Conservation (phyloP, 345 rosid genomes). For the Aquilaria sinensis region DNA sequence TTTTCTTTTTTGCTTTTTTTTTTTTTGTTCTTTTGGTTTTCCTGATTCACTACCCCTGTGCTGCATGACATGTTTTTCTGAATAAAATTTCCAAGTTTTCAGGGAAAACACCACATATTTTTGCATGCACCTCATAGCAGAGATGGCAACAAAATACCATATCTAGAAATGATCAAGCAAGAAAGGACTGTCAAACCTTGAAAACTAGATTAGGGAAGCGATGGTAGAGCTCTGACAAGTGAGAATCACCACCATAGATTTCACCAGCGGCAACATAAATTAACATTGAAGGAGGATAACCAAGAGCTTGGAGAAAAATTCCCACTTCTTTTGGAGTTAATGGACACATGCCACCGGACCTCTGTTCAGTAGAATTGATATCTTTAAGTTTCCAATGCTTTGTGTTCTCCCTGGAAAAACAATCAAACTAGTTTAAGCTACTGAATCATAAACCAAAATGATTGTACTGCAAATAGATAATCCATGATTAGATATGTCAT, state of each 20-base stretch:
- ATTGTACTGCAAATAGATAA: not conserved
- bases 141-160: too few relatives aligned
- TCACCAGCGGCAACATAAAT: slow-evolving; percentile 90
- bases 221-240: slow-evolving; percentile 52
- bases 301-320: slow-evolving; percentile 75
- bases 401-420: slow-evolving; percentile 58
- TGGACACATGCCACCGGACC: slow-evolving; percentile 78
- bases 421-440: slow-evolving; percentile 1
- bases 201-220: slow-evolving; percentile 72
- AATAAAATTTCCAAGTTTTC: too few relatives aligned
- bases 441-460: not conserved
- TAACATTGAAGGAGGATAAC: slow-evolving; percentile 62
- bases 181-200: slow-evolving; percentile 44
- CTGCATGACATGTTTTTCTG: too few relatives aligned
- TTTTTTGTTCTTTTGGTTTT: too few relatives aligned
- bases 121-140: too few relatives aligned
- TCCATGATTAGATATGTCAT: not conserved
- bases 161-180: too few relatives aligned
- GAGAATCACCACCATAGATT: slow-evolving; percentile 79
- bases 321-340: slow-evolving; percentile 93
- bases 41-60: too few relatives aligned
- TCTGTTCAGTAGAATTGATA: slow-evolving; percentile 85
- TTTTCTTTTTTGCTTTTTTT: not conserved
- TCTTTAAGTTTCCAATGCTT: slow-evolving; percentile 90
- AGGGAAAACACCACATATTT: too few relatives aligned